Percentiles rank a stretch among this genome's conserved stretches.
phyloP scores from a whole-genome alignment of 2,329 filamentous ascomycete species.

The Sporothrix curviconia region DNA sequence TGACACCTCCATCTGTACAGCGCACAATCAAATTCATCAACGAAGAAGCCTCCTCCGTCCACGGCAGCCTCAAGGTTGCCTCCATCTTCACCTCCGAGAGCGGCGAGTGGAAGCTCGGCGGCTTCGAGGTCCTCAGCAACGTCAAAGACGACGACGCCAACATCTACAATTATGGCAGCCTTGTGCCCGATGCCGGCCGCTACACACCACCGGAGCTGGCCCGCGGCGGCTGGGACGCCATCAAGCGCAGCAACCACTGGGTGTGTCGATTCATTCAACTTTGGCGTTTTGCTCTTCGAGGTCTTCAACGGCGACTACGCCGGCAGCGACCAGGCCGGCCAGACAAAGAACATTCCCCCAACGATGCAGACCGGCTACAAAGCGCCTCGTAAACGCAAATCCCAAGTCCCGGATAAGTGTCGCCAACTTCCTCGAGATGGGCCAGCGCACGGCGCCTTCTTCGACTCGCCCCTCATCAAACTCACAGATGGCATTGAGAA shows the following conservation, averaged over 20 bases:
- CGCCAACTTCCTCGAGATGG: slow-evolving; percentile 83
- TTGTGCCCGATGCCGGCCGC: slow-evolving; percentile 75
- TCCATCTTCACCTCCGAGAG: slow-evolving; percentile 93
- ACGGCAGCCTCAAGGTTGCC: slow-evolving; percentile 76
- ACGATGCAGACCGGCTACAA: slow-evolving; percentile 89
- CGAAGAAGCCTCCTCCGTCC: slow-evolving; percentile 82
- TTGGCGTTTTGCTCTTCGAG: slow-evolving; percentile 79
- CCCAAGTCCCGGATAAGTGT: slow-evolving; percentile 83
- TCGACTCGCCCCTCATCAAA: slow-evolving; percentile 86
- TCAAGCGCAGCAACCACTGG: slow-evolving; percentile 73
- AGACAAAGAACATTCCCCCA: slow-evolving; percentile 78
- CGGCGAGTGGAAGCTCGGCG: slow-evolving; percentile 94
- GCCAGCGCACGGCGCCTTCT: slow-evolving; percentile 74
- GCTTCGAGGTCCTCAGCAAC: slow-evolving; percentile 88
- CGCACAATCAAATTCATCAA: slow-evolving; percentile 96
- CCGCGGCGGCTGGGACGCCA: slow-evolving; percentile 81
- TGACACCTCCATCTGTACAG: slow-evolving; percentile 32
- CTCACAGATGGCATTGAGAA: slow-evolving; percentile 90
- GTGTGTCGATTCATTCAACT: slow-evolving; percentile 84
- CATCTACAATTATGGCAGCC: slow-evolving; percentile 85
- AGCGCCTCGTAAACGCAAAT: slow-evolving; percentile 78
- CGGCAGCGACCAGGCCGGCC: slow-evolving; percentile 71
- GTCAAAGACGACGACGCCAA: slow-evolving; percentile 93
- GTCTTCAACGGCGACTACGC: slow-evolving; percentile 82
- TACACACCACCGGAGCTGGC: slow-evolving; percentile 85